A percentile compares a stretch with the other conserved stretches of the same genome.
Evolutionary conservation across 2,329 filamentous ascomycete species (phyloP).

Genomic region (Curvularia sp.): DNA sequence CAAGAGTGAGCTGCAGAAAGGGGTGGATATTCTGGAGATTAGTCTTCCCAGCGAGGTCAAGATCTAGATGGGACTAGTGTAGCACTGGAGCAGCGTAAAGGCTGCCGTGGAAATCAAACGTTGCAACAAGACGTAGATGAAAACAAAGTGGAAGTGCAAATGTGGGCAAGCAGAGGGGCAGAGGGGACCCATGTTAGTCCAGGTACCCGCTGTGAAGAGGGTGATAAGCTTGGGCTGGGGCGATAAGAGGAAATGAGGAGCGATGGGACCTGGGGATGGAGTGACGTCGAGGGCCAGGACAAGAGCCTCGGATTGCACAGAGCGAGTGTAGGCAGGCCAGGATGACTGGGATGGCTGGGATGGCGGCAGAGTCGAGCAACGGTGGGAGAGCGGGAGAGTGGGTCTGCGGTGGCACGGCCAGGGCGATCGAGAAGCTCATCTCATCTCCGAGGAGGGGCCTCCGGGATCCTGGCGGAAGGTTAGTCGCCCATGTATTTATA

Average conservation of each 20-base stretch:
- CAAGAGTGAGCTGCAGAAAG: slow-evolving; percentile 76
- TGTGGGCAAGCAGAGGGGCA: background rate
- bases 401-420: slow-evolving; percentile 31
- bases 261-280: slow-evolving; percentile 3
- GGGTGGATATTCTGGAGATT: slow-evolving; percentile 58
- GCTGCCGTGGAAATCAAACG: background rate
- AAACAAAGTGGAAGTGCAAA: background rate
- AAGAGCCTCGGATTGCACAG: slow-evolving; percentile 9
- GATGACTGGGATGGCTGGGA: slow-evolving; percentile 8
- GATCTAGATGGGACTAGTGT: slow-evolving; percentile 39
- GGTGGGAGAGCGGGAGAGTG: slow-evolving; percentile 13
- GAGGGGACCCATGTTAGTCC: background rate
- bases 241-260: slow-evolving; percentile 13
- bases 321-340: slow-evolving; percentile 2
- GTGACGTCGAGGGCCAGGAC: slow-evolving; percentile 27
- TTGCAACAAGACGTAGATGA: background rate
- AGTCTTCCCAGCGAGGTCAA: slow-evolving; percentile 55
- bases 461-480: background rate
- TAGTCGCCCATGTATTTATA: background rate
- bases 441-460: slow-evolving; percentile 39
- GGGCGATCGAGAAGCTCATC: slow-evolving; percentile 37
- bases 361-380: too few relatives aligned
- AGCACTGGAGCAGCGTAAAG: background rate
- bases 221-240: background rate
- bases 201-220: too few relatives aligned